phyloP scores from a whole-genome alignment of 225 moss, liverwort and hornwort genomes.

The Pseudoscleropodium purum region DNA sequence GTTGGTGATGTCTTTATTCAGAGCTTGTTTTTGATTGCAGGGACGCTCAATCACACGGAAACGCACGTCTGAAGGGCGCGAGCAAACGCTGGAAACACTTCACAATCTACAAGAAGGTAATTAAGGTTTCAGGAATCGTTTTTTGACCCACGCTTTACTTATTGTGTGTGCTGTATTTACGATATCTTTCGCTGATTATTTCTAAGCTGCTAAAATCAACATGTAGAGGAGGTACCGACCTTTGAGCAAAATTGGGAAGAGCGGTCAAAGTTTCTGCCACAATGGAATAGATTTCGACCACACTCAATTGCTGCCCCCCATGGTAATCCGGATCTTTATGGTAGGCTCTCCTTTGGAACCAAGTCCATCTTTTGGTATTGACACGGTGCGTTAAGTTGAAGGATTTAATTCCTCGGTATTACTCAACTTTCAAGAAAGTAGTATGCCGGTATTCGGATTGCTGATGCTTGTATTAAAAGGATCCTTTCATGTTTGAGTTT shows the following conservation, averaged over 20 bases:
- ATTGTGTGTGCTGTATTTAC: background rate
- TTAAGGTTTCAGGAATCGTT: background rate
- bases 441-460: background rate
- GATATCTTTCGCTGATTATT: background rate
- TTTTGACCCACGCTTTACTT: background rate
- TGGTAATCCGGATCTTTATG: conserved; percentile 11
- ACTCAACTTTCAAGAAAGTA: background rate
- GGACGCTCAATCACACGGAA: conserved; percentile 51
- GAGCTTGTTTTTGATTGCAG: conserved; percentile 14
- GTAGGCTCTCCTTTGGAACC: background rate
- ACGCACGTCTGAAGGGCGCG: conserved; percentile 49
- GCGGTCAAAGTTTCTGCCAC: conserved; percentile 26
- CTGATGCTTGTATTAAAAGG: background rate
- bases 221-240: conserved; percentile 38
- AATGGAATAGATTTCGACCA: conserved; percentile 36
- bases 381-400: background rate
- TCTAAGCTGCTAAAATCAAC: background rate
- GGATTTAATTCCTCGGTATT: background rate
- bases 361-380: background rate
- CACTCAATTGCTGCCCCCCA: conserved; percentile 30
- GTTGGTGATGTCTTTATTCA: background rate
- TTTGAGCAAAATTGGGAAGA: conserved; percentile 51
- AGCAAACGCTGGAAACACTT: conserved; percentile 42
- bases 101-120: conserved; percentile 53
- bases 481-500: background rate